Evolutionary conservation across 2,329 filamentous ascomycete species (phyloP), one percentile per base, ranked within the genome.

Genomic region (Aspergillus sp.): DNA sequence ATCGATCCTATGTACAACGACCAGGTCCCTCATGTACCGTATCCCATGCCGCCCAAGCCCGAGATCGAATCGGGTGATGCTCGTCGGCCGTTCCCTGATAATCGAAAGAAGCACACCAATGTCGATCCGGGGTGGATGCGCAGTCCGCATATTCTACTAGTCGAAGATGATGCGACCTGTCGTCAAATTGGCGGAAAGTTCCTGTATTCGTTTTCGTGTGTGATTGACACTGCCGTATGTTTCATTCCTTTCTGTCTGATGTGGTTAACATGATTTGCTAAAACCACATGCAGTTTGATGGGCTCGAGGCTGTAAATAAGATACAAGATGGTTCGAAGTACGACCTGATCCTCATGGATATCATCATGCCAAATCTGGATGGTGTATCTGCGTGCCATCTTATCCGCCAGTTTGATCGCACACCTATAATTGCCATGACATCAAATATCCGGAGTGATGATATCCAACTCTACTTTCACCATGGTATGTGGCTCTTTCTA

Each of bases 401-500:
- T 52, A 96, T 98, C 54, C 82, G 91, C 45, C 87, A 95, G 61
- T 88, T 91, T 52, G 83, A 89, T 53, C 80, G 82, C 34, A 80
- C 83, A 4, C 93, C 93, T 0, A 94, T 98, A 58, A 88, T 98
- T 48, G 93, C 93, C 41, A 97, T 98, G 93, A 98, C 93, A 3
- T 96, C 91, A 3, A 98, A 97, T 63, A 97, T 98, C 54, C 81
- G 93, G 54, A 90, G 88, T 50, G 91, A 96, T 60, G 93, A 98
- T 64, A 94, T 97, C 51, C 87, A 91, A 45, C 90, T 94, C 72
- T 98, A 98, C 65, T 97, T 96, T 72, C 84, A 91, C 59, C 90
- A 94, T 71, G 93, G 90, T 93, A 78, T 19, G 30, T 34, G 29
- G 6, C 5, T 26, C 29, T 43, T 43, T 6, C 33, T 8, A 28